Conservation (phyloP, 192 early-diverging fungal species). For the Cladochytrium replicatum region DNA sequence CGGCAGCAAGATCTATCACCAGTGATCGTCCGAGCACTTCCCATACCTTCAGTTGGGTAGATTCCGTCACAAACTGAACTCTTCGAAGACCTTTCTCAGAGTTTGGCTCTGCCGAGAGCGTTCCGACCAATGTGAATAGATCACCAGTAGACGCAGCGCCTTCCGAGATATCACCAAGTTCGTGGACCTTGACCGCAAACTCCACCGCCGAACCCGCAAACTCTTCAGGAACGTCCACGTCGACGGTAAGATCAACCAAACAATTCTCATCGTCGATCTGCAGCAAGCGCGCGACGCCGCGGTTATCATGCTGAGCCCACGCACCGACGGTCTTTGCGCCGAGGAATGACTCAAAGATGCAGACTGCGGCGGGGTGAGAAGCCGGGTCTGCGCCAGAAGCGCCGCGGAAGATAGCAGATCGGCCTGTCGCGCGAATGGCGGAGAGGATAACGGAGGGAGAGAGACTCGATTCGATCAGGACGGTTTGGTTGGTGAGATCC, state of each 20-base stretch:
- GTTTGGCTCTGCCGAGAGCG: too few relatives aligned
- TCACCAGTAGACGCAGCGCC: conserved; percentile 44
- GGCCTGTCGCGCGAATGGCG: conserved; percentile 61
- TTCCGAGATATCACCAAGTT: conserved; percentile 64
- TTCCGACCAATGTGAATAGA: conserved; percentile 34
- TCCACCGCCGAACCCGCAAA: background rate
- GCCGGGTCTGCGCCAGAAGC: conserved; percentile 35
- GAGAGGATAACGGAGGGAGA: conserved; percentile 55
- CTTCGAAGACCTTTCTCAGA: background rate
- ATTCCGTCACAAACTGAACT: conserved; percentile 51
- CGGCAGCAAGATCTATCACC: conserved; percentile 50
- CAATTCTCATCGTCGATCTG: conserved; percentile 61
- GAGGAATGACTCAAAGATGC: conserved; percentile 65
- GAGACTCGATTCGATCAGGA: conserved; percentile 61
- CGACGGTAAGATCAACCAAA: conserved; percentile 72
- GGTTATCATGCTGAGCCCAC: conserved; percentile 32
- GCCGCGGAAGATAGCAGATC: conserved; percentile 67
- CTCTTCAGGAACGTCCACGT: conserved; percentile 15
- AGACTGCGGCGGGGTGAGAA: conserved; percentile 78
- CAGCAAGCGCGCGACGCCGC: conserved; percentile 71
- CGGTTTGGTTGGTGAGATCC: conserved; percentile 43
- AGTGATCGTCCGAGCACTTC: conserved; percentile 83
- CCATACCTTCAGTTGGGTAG: conserved; percentile 67
- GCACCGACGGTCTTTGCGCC: conserved; percentile 11
- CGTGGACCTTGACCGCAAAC: conserved; percentile 60